Evolutionary conservation across 768 basidiomycete species (phyloP).

Genomic region (Trametes punicea): DNA sequence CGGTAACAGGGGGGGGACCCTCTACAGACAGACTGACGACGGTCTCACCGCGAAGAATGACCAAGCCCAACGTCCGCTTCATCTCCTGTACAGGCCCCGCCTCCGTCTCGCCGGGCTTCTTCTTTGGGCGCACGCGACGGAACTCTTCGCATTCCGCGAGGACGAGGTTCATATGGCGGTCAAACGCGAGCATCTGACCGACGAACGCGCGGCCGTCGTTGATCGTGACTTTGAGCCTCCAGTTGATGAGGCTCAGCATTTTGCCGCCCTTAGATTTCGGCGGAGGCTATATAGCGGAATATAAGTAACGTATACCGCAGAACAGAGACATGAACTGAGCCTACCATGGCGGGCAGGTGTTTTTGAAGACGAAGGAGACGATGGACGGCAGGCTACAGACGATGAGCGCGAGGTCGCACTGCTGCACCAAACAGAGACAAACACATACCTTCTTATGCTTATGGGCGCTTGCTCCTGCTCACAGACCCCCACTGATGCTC

Average conservation of each 20-base stretch:
- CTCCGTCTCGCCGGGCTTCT: constrained; percentile 76
- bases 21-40: constrained; percentile 94
- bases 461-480: neutral
- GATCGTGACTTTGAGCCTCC: constrained; percentile 94
- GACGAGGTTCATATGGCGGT: constrained; percentile 99
- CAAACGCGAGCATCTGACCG: constrained; percentile 99
- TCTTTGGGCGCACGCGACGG: constrained; percentile 86
- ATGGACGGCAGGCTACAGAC: constrained; percentile 24
- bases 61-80: constrained; percentile 94
- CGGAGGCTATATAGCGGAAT: constrained; percentile 58
- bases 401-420: constrained; percentile 16
- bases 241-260: constrained; percentile 97
- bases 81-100: constrained; percentile 83
- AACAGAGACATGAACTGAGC: neutral
- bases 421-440: constrained; percentile 34
- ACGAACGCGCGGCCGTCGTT: constrained; percentile 95
- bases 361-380: constrained; percentile 25
- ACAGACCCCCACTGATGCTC: neutral
- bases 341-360: constrained; percentile 52
- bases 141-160: constrained; percentile 99
- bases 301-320: neutral
- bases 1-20: constrained; percentile 88
- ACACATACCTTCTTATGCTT: constrained; percentile 16
- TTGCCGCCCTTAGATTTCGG: constrained; percentile 98
- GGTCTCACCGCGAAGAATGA: constrained; percentile 94